Evolutionary conservation across 768 basidiomycete species (phyloP).

Genomic region (Pholiota molesta): DNA sequence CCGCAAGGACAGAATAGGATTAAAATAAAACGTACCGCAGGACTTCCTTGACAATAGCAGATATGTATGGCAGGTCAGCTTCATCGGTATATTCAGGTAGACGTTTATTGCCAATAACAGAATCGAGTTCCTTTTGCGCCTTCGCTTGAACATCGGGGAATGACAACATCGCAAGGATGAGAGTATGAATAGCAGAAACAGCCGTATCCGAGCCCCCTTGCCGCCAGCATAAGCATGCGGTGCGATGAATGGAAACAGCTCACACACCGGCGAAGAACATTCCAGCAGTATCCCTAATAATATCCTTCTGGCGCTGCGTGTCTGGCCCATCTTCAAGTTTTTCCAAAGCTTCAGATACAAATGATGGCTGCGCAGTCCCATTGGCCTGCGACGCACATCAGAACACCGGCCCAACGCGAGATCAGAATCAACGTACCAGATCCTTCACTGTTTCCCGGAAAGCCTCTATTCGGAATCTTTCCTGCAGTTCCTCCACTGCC

Average conservation of each 20-base stretch:
- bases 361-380: slow-evolving; percentile 16
- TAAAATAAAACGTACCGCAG: slow-evolving; percentile 10
- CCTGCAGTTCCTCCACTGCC: slow-evolving; percentile 33
- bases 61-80: slow-evolving; percentile 17
- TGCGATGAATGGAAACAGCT: neutral
- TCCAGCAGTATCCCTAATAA: slow-evolving; percentile 22
- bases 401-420: neutral
- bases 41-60: slow-evolving; percentile 21
- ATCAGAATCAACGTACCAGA: slow-evolving; percentile 27
- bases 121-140: slow-evolving; percentile 23
- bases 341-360: slow-evolving; percentile 19
- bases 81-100: slow-evolving; percentile 19
- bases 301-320: slow-evolving; percentile 11
- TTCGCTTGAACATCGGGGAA: slow-evolving; percentile 14
- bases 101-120: slow-evolving; percentile 13
- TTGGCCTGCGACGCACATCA: slow-evolving; percentile 5
- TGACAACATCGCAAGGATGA: slow-evolving; percentile 17
- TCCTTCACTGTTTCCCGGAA: slow-evolving; percentile 33
- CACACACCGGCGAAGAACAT: slow-evolving; percentile 17
- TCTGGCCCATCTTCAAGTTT: slow-evolving; percentile 12
- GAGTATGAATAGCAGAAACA: slow-evolving; percentile 14
- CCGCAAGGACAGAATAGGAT: neutral
- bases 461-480: slow-evolving; percentile 38
- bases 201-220: slow-evolving; percentile 21
- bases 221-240: neutral